Base-by-base conservation (phyloP, 495 filamentous ascomycete species). In the Penicillium bialowiezense region DNA sequence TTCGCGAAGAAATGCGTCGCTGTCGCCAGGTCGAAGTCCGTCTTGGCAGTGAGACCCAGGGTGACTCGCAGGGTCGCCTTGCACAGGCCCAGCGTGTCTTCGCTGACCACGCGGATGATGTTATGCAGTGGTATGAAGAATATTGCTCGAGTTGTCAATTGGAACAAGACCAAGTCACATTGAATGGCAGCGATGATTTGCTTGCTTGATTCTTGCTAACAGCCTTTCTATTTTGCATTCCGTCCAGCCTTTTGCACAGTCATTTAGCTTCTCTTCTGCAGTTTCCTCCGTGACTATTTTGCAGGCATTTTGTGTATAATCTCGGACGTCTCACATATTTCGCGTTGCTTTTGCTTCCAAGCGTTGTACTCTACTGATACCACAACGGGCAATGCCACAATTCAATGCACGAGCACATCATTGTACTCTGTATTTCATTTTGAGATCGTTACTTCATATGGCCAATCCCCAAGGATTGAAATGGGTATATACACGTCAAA, bases 101-200 rank as follows among this genome's bases (percentile, higher is more conserved):
- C 28, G 59, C 59, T 21, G 64, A 65, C 20, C 76, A 74, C 49
- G 65, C 67, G 20, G 76, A 74, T 48, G 75, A 68, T 24, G 61
- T 90, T 20, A 73, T 69, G 68, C 59, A 72, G 35, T 90, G 85
- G 85, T 79, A 87, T 57, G 76, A 80, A 3, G 76, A 78, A 51
- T 91, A 91, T 63, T 92, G 88, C 63, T 77, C 78, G 24, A 91
- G 87, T 54, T 91, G 88, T 69, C 76, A 71, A 52, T 64, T 60
- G 39, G 88, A 90, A 62, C 76, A 75, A 55, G 65, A 75, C 34
- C 63, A 55, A 28, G 43, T 58, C 44, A 45, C 56, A 32, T 39
- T 43, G 33, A 60, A 57, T 34, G 36, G 42, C 19, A 53, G 43
- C 17, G 49, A 53, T 14, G 52, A 51, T 31, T 18, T 56, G 20